Base-by-base conservation (phyloP, 371 early-diverging fungal genomes). In the Coemansia sp. region DNA sequence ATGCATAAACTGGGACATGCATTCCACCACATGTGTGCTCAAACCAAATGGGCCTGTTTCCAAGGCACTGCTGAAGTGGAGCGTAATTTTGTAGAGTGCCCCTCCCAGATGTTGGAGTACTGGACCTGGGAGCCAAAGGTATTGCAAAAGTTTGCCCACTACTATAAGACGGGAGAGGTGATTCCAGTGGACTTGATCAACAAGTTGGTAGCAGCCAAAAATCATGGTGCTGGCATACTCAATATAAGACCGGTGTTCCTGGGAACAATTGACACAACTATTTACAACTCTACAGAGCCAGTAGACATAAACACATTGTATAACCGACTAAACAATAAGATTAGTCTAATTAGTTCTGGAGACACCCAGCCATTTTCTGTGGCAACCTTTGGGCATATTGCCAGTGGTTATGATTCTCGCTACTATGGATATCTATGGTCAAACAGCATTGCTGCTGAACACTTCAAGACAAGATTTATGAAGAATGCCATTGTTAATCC, bases 21-120 rank as follows among this genome's bases (percentile, higher is more conserved):
- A 2, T 47, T 47, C 20, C 47, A 47, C 20, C 20, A 87, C 57
- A 80, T 91, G 20, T 90, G 89, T 80, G 83, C 87, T 34, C 70
- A 81, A 36, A 90, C 90, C 40, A 84, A 85, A 61, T 87, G 79
- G 72, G 77, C 84, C 10, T 71, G 87, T 34, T 87, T 92, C 81
- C 90, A 90, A 47, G 92, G 92, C 54, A 87, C 88, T 5, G 72
- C 79, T 62, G 90, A 1, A 26, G 26, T 90, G 49, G 88, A 92
- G 72, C 59, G 86, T 58, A 94, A 94, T 66, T 94, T 94, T 72
- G 88, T 92, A 14, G 93, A 94, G 80, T 89, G 90, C 8, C 94
- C 94, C 26, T 89, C 90, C 16, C 93, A 92, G 76, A 86, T 90
- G 87, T 71, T 89, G 34, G 88, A 89, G 76, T 88, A 86, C 52